These are phyloP conservation scores for Penicillium sp. DNA, from an alignment of 2,329 filamentous ascomycete genomes.

Conservation along the genomic window DNA sequence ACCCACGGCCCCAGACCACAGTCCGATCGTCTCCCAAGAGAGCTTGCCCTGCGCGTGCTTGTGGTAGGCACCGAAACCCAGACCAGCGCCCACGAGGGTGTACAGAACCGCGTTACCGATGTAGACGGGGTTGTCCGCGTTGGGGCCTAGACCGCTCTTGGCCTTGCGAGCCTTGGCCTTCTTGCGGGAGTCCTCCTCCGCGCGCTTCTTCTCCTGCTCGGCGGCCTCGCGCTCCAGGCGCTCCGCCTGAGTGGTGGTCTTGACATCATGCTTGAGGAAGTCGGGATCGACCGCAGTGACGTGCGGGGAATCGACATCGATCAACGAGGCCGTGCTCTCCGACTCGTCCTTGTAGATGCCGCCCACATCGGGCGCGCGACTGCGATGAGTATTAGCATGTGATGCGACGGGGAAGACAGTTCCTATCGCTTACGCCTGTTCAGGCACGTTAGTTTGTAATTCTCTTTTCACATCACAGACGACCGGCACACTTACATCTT, in stretches of 20 bases:
- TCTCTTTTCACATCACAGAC: too few species aligned
- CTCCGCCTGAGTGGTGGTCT: constrained; percentile 48
- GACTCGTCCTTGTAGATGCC: constrained; percentile 40
- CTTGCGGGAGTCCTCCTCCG: constrained; percentile 26
- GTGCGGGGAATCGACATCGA: constrained; percentile 50
- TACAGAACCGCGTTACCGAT: constrained; percentile 47
- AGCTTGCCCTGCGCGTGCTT: constrained; percentile 47
- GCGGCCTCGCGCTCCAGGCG: constrained; percentile 41
- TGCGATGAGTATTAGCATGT: constrained; percentile 22
- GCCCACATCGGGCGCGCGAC: constrained; percentile 43
- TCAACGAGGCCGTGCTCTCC: constrained; percentile 43
- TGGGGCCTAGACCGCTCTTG: constrained; percentile 38
- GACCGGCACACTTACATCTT: constrained; percentile 42
- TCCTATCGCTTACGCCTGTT: constrained; percentile 38
- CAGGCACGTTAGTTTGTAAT: constrained; percentile 10
- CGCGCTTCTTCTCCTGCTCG: constrained; percentile 24
- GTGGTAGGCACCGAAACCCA: constrained; percentile 49
- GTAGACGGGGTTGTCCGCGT: constrained; percentile 48
- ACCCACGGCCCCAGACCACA: constrained; percentile 45
- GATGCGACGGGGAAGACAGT: not conserved
- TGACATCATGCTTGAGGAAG: constrained; percentile 42
- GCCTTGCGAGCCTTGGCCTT: constrained; percentile 31
- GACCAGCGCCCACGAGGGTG: constrained; percentile 40
- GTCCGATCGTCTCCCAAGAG: constrained; percentile 46
- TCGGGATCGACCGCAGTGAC: constrained; percentile 43